Evolutionary conservation across 2,329 filamentous ascomycete species (phyloP), one percentile per base, ranked within the genome.

Genomic region (Hortaea werneckii): DNA sequence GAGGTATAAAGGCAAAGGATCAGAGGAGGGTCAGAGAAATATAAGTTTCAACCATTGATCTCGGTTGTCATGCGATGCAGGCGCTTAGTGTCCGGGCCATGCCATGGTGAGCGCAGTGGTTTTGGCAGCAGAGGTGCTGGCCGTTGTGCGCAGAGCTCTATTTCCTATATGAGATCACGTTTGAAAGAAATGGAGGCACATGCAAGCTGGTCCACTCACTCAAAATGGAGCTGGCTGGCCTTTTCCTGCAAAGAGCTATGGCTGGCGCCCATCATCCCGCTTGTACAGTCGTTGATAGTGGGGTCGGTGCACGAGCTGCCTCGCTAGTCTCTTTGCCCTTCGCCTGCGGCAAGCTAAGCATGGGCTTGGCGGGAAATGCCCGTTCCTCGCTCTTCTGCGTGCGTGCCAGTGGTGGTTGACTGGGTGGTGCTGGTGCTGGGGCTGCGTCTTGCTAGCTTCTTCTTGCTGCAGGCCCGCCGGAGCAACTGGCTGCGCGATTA

Each of bases 1-100:
- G 20, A 49, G 49, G 51, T 49, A 45, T 41, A 50, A 54, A 54
- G 46, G 50, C 50, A 54, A 58, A 44, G 38, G 54, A 57, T 54
- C 48, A 53, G 57, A 52, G 49, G 52, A 50, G 45, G 47, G 12
- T 41, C 40, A 52, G 48, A 50, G 47, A 50, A 52, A 57, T 57
- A 62, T 61, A 61, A 60, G 55, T 56, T 42, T 55, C 51, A 48
- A 42, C 46, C 45, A 55, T 53, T 53, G 47, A 48, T 45, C 58
- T 58, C 58, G 58, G 56, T 54, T 56, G 57, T 59, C 54, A 58
- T 56, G 54, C 57, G 53, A 56, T 20, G 20, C 20, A 20, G 20
- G 58, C 58, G 55, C 54, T 56, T 57, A 59, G 57, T 51, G 51
- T 55, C 50, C 56, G 55, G 43, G 49, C 43, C 51, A 54, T 53